Evolutionary conservation across 192 early-diverging fungal species (phyloP), one percentile per base, ranked within the genome.

Genomic region (Coemansia sp.): DNA sequence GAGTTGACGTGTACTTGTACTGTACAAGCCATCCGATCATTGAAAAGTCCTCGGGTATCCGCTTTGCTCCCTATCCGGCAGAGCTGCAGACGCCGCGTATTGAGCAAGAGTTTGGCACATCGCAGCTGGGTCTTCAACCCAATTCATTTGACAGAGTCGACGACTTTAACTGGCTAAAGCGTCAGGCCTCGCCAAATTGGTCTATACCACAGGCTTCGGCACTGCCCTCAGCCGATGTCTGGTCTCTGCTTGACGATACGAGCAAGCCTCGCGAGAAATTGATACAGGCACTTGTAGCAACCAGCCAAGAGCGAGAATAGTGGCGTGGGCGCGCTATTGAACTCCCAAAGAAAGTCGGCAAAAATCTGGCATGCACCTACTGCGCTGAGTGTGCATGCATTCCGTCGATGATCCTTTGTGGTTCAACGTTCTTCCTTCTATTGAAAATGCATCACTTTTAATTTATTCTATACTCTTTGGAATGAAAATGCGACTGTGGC

Each of bases 111-210:
- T 53, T 59, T 58, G 50, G 16, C 7, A 5, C 35, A 1, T 39
- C 50, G n/a, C 61, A 47, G 62, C 62, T 71, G 32, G 9, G 35
- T 16, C 49, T 23, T 26, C 17, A 59, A 38, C 60, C 70, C 16
- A 90, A 86, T 69, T 78, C 80, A 50, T 91, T 81, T 72, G 78
- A 85, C 61, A 67, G 75, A 19, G 91, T 96, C 14, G 92, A 97
- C 66, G 95, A 97, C 66, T 97, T 97, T 68, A 94, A 95, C 76
- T 97, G 95, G 95, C 76, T 96, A 28, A 86, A 82, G 44, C 85
- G 93, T 49, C 87, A 89, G 68, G 87, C 85, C 7, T 92, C 90
- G 35, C 94, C 94, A 16, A 89, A 95, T 76, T 95, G 94, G 94
- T 68, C 68, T 6, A 43, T 68, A 7, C 42, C 2, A 7, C 21